These are phyloP conservation scores for Gaultheria prostrata DNA, from an alignment of 148 eudicot species.

Conservation along the genomic window DNA sequence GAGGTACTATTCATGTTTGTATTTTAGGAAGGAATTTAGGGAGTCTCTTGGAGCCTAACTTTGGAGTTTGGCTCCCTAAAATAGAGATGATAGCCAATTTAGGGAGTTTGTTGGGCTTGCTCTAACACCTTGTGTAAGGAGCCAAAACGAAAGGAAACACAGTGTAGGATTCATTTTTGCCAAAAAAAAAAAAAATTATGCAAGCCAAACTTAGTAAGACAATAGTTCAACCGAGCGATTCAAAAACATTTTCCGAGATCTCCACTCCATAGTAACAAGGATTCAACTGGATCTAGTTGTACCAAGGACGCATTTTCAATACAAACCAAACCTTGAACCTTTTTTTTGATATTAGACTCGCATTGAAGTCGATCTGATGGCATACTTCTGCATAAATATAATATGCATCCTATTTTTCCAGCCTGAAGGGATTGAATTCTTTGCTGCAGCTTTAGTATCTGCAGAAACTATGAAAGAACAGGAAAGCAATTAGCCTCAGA, in stretches of 20 bases:
- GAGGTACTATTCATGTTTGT: no score
- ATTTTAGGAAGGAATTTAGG: no score
- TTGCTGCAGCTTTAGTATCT: conserved; percentile 79
- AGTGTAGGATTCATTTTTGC: neutral
- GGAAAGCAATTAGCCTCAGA: neutral
- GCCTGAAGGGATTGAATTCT: conserved; percentile 81
- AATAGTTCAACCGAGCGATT: neutral
- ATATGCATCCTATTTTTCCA: conserved; percentile 37
- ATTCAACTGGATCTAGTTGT: neutral
- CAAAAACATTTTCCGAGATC: neutral
- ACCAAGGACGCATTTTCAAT: neutral
- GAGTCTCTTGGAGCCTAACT: no score
- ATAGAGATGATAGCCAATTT: no score
- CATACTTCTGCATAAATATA: neutral
- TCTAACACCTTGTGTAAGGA: no score
- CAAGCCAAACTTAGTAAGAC: neutral
- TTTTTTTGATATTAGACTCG: neutral
- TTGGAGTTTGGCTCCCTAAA: no score
- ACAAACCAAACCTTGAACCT: neutral
- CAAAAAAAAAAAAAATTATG: neutral
- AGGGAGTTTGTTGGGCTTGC: no score
- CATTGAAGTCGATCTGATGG: neutral
- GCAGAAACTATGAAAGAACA: conserved; percentile 18
- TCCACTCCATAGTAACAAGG: neutral
- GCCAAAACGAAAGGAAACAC: neutral